Conservation (phyloP, 148 eudicot species). For the Gaultheria prostrata region DNA sequence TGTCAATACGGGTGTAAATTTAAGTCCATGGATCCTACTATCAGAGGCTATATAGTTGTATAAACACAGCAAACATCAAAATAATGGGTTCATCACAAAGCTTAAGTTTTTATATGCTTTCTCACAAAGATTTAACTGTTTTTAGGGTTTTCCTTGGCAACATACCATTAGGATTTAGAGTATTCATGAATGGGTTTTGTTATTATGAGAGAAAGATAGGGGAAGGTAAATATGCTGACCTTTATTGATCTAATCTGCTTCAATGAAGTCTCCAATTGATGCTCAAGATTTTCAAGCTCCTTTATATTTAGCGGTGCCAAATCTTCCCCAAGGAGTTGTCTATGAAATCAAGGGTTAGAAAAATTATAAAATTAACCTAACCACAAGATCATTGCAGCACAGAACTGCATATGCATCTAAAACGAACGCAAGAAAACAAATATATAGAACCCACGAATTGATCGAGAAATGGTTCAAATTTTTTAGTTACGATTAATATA, state of each 20-base stretch:
- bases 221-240: slow-evolving; percentile 28
- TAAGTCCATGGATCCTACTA: background rate
- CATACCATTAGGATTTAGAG: background rate
- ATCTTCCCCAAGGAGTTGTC: slow-evolving; percentile 61
- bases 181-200: background rate
- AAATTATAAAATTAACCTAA: background rate
- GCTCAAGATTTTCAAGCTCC: slow-evolving; percentile 59
- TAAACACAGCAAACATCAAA: background rate
- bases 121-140: background rate
- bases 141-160: background rate
- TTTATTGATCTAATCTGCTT: slow-evolving; percentile 51
- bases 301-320: slow-evolving; percentile 42
- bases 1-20: no score
- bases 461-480: no score
- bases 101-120: background rate
- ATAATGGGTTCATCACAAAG: background rate
- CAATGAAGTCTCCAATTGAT: slow-evolving; percentile 47
- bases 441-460: background rate
- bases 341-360: slow-evolving; percentile 11
- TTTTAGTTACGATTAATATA: no score
- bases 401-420: background rate
- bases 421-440: background rate
- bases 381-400: background rate
- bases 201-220: background rate
- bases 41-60: background rate